phyloP scores from a whole-genome alignment of 2,329 filamentous ascomycete species.

The Meredithiella fracta region DNA sequence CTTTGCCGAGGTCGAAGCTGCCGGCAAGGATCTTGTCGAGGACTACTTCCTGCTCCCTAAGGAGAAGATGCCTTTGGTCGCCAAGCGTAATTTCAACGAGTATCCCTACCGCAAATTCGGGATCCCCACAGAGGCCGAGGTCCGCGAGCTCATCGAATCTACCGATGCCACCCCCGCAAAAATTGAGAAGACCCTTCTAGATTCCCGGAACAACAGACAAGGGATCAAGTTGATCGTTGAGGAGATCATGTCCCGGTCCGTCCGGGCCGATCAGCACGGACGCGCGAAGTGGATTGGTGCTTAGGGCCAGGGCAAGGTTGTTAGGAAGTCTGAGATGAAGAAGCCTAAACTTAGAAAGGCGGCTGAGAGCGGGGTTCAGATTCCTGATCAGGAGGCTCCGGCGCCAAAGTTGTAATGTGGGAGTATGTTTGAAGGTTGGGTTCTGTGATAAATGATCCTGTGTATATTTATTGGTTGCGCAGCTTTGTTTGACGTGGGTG shows the following conservation, averaged over 20 bases:
- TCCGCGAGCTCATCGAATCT: conserved; percentile 29
- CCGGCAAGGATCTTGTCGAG: conserved; percentile 32
- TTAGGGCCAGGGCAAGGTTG: neutral
- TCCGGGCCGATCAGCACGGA: conserved; percentile 29
- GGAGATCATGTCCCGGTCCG: conserved; percentile 52
- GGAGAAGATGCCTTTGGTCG: conserved; percentile 42
- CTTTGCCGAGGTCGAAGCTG: conserved; percentile 44
- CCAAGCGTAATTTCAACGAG: conserved; percentile 42
- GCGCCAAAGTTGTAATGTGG: neutral
- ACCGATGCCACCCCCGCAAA: conserved; percentile 32
- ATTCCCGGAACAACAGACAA: conserved; percentile 44
- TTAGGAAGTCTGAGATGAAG: neutral
- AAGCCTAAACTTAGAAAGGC: neutral
- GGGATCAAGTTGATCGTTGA: conserved; percentile 51
- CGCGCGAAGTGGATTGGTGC: conserved; percentile 25
- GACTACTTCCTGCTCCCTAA: conserved; percentile 47
- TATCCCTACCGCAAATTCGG: conserved; percentile 60
- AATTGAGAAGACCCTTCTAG: conserved; percentile 47
- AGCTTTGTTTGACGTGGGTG: neutral
- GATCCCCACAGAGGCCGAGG: conserved; percentile 54
- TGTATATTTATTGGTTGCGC: conserved; percentile 10
- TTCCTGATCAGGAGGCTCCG: neutral
- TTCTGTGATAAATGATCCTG: conserved; percentile 1
- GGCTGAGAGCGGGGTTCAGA: neutral
- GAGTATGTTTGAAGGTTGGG: neutral